Evolutionary conservation across 75 land plant species (phyloP), one percentile per base, ranked within the genome.

Genomic region (Isoetes taiwanensis): DNA sequence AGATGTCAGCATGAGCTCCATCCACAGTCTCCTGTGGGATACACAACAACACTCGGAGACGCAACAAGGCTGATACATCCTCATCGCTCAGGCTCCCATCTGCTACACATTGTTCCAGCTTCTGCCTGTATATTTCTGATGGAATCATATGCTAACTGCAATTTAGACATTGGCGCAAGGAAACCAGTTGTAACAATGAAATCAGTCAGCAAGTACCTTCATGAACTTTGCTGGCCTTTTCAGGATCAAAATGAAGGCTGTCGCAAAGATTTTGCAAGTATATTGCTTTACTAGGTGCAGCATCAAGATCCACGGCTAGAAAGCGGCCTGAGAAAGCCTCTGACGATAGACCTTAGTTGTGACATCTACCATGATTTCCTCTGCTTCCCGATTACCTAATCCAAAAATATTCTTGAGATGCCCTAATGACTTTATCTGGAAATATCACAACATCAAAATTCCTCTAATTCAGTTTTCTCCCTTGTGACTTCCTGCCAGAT

Each of bases 251-350:
- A 34, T 72, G 85, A 31, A 93, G 54, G 41, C 76, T 79, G 23
- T 84, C 85, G 72, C 98, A 93, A 11, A 93, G 78, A 43, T 64
- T 68, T 72, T 93, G 96, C 48, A 93, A 85, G 62, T 72, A 88
- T 14, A 81, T 71, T 38, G 98, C 98, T 61, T 93, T 93, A 69
- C 98, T 93, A 30, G 87, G 59, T 30, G 98, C 90, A 9, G 78
- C 73, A 11, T 70, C 86, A 25, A 93, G 67, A 40, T 81, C 90
- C 48, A 88, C 91, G 55, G 72, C 59, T 46, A 64, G 69, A 60
- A 26, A 90, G n/a, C 80, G 59, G 81, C 80, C 52, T 73, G 76
- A 43, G 80, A 58, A 52, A 93, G 79, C 34, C 77, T 72, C 31
- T 68, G 95, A 31, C 83, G 72, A 56, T 93, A 93, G 3, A 67